Evolutionary conservation across 2,329 filamentous ascomycete species (phyloP).

Genomic region (Fusarium circinatum): DNA sequence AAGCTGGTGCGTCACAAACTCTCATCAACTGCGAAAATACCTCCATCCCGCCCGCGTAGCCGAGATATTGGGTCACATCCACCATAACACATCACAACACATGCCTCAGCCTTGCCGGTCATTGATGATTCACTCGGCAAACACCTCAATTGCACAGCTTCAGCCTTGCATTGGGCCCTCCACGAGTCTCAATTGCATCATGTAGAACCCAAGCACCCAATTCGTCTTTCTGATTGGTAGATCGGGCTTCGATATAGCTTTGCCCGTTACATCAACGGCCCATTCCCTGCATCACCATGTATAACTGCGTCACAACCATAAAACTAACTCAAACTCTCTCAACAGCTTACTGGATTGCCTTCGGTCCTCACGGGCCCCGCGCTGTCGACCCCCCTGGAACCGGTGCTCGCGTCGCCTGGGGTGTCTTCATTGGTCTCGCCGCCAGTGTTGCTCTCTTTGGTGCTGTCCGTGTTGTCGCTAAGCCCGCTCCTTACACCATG

Average conservation of each 20-base stretch:
- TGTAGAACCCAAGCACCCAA: slow-evolving; percentile 34
- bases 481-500: slow-evolving; percentile 84
- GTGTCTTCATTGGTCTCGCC: slow-evolving; percentile 74
- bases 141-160: slow-evolving; percentile 15
- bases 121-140: slow-evolving; percentile 32
- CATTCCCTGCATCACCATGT: slow-evolving; percentile 23
- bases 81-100: slow-evolving; percentile 12
- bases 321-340: slow-evolving; percentile 54
- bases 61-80: slow-evolving; percentile 32
- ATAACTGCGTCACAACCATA: slow-evolving; percentile 26
- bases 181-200: slow-evolving; percentile 43
- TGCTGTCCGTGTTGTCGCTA: slow-evolving; percentile 75
- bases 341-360: slow-evolving; percentile 98
- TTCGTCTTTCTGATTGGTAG: slow-evolving; percentile 39
- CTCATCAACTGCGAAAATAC: slow-evolving; percentile 47
- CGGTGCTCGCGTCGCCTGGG: slow-evolving; percentile 79
- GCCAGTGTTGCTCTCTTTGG: slow-evolving; percentile 78
- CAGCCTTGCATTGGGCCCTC: slow-evolving; percentile 35
- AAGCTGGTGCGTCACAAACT: slow-evolving; percentile 81
- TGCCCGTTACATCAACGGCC: slow-evolving; percentile 20
- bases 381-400: slow-evolving; percentile 85
- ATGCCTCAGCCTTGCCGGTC: slow-evolving; percentile 8
- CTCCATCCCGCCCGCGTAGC: slow-evolving; percentile 43
- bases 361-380: slow-evolving; percentile 94
- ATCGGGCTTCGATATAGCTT: slow-evolving; percentile 24